Evolutionary conservation across 1,284 basidiomycete species (phyloP).

Genomic region (Sporisorium exsertum): DNA sequence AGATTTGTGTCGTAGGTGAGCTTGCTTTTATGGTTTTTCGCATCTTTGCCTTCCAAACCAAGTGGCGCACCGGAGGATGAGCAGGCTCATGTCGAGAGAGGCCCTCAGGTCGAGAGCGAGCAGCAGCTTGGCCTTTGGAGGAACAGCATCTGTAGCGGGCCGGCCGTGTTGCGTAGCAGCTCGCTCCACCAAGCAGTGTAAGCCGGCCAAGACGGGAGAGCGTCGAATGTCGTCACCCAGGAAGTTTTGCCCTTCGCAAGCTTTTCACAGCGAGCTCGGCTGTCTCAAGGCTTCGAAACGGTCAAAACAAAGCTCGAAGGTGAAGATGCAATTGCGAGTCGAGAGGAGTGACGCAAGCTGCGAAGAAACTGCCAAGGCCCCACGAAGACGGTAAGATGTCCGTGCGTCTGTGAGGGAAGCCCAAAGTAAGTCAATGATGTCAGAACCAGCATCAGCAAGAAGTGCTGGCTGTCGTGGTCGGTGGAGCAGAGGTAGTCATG

Average conservation of each 20-base stretch:
- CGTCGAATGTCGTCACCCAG: not conserved
- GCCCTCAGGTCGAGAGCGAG: not conserved
- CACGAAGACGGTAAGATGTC: not conserved
- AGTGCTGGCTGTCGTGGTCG: not conserved
- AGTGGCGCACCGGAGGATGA: not conserved
- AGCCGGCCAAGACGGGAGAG: not conserved
- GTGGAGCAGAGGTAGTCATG: slow-evolving; percentile 3
- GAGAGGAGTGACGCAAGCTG: slow-evolving; percentile 3
- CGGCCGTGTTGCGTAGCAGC: too few relatives aligned
- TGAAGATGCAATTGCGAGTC: not conserved
- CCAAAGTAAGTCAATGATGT: slow-evolving; percentile 2
- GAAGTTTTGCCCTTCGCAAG: not conserved
- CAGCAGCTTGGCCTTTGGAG: too few relatives aligned
- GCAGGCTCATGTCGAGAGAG: not conserved
- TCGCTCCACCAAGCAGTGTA: not conserved
- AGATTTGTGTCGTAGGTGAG: not conserved
- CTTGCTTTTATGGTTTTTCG: slow-evolving; percentile 26
- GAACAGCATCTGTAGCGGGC: not conserved
- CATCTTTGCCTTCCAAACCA: slow-evolving; percentile 1
- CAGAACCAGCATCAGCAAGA: not conserved
- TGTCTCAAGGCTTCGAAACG: not conserved
- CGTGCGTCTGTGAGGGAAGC: not conserved
- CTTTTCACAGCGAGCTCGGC: not conserved
- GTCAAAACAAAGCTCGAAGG: not conserved
- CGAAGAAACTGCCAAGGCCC: not conserved